These are phyloP conservation scores for Canavalia ensiformis DNA, from an alignment of 306 rosid species.

Conservation along the genomic window DNA sequence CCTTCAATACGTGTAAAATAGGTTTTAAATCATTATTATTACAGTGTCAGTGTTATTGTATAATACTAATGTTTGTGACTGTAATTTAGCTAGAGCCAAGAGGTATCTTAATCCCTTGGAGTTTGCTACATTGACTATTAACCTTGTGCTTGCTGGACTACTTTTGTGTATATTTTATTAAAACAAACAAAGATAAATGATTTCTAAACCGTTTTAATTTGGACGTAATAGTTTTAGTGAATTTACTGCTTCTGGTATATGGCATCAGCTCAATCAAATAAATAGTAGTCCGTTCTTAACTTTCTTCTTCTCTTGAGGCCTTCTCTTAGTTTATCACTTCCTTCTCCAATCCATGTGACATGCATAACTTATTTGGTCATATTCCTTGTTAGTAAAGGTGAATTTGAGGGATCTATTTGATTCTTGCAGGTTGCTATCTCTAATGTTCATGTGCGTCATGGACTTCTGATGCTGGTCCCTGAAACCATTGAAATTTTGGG, in stretches of 20 bases:
- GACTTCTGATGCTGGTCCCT: constrained; percentile 91
- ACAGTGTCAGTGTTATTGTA: not conserved
- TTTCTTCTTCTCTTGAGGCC: not conserved
- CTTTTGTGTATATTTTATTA: constrained; percentile 11
- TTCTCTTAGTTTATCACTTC: constrained; percentile 40
- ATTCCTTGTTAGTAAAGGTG: constrained; percentile 12
- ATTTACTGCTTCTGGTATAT: not conserved
- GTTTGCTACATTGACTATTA: constrained; percentile 22
- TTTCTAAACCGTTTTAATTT: not conserved
- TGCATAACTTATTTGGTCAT: not conserved
- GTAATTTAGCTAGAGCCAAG: not conserved
- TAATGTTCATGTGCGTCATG: constrained; percentile 80
- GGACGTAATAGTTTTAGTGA: not conserved
- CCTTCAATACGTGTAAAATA: not conserved
- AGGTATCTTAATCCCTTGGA: not conserved
- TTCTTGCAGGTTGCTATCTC: constrained; percentile 72
- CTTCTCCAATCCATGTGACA: constrained; percentile 21
- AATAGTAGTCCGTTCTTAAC: constrained; percentile 5
- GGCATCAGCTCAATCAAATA: not conserved
- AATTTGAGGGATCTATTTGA: constrained; percentile 46
- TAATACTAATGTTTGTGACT: constrained; percentile 16
- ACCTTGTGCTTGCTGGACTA: constrained; percentile 3
- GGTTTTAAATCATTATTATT: constrained; percentile 11
- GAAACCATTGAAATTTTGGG: constrained; percentile 81
- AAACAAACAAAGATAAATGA: not conserved